phyloP scores from a whole-genome alignment of 148 eudicot species.

The Amaranthus cruentus region DNA sequence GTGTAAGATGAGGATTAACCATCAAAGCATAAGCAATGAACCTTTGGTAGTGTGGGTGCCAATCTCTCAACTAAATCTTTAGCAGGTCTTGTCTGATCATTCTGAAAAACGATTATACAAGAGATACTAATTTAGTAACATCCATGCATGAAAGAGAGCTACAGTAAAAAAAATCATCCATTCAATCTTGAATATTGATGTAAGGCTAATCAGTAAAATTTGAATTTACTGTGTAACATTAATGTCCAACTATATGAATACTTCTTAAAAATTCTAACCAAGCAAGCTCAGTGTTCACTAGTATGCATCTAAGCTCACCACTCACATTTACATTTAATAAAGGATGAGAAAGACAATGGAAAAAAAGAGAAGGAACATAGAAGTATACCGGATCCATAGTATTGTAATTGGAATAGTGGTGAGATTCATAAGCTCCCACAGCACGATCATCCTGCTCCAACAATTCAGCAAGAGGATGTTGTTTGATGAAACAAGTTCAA shows the following conservation, averaged over 20 bases:
- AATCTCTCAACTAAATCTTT: conserved; percentile 44
- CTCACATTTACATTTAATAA: too few relatives aligned
- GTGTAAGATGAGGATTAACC: conserved; percentile 41
- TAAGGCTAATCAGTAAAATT: too few relatives aligned
- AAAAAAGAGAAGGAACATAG: not conserved
- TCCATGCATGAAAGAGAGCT: too few relatives aligned
- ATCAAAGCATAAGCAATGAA: conserved; percentile 47
- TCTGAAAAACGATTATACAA: conserved; percentile 33
- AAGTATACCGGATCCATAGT: conserved; percentile 19
- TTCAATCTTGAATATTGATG: too few relatives aligned
- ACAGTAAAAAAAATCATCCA: too few relatives aligned
- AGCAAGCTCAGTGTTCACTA: too few relatives aligned
- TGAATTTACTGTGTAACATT: too few relatives aligned
- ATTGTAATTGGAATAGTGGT: conserved; percentile 7
- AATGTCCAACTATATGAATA: too few relatives aligned
- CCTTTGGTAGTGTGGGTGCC: conserved; percentile 58
- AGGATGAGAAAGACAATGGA: not conserved
- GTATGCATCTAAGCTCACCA: too few relatives aligned
- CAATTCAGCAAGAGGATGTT: not conserved
- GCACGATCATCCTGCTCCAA: conserved; percentile 7
- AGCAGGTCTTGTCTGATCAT: conserved; percentile 41
- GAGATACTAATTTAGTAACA: conserved; percentile 6
- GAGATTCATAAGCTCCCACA: conserved; percentile 31
- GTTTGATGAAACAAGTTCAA: not conserved
- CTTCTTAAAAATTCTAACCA: too few relatives aligned